phyloP scores from a whole-genome alignment of 371 early-diverging fungal genomes.

The Dichotomocladium elegans region DNA sequence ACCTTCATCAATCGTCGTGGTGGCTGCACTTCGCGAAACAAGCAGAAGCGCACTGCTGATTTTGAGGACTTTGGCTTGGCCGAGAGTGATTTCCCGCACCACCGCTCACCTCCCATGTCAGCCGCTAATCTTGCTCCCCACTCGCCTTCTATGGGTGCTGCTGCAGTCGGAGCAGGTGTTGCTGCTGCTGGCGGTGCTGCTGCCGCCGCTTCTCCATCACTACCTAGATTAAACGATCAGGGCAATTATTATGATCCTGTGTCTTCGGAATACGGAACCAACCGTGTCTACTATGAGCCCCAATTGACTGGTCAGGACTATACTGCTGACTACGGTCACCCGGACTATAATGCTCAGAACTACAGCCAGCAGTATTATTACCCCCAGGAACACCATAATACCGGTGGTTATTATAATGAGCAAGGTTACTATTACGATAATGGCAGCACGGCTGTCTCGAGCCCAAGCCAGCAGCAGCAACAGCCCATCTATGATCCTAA shows the following conservation, averaged over 20 bases:
- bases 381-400: constrained; percentile 20
- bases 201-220: constrained; percentile 23
- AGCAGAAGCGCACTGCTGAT: constrained; percentile 25
- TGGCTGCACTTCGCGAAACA: constrained; percentile 16
- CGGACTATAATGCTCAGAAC: constrained; percentile 8
- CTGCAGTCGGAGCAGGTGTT: constrained; percentile 5
- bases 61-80: constrained; percentile 45
- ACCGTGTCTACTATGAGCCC: constrained; percentile 16
- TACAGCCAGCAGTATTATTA: constrained; percentile 24
- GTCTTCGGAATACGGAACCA: constrained; percentile 8
- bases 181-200: constrained; percentile 6
- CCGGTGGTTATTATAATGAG: constrained; percentile 34
- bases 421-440: constrained; percentile 26
- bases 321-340: constrained; percentile 1
- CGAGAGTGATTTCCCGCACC: constrained; percentile 39
- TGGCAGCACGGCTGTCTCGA: constrained; percentile 14
- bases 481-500: constrained; percentile 7
- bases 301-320: constrained; percentile 8
- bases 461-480: constrained; percentile 1
- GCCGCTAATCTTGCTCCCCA: constrained; percentile 3
- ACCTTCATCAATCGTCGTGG: constrained; percentile 21
- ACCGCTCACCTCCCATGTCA: constrained; percentile 24
- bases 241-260: constrained; percentile 31
- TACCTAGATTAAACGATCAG: constrained; percentile 37
- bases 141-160: constrained; percentile 7